phyloP scores from a whole-genome alignment of 2,329 filamentous ascomycete genomes.

The Pyrenophora graminea region DNA sequence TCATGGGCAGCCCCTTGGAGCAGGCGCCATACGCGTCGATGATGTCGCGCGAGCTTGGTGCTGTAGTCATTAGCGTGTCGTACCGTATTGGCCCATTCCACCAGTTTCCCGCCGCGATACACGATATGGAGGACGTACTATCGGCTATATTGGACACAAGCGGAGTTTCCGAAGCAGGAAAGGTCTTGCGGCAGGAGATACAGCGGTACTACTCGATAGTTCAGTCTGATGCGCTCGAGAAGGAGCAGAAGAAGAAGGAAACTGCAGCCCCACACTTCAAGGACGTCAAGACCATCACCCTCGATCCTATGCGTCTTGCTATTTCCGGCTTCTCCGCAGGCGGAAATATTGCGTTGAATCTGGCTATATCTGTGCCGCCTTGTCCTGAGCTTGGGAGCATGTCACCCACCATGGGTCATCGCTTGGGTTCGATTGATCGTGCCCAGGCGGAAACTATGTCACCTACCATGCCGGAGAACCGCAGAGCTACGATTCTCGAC shows the following conservation, averaged over 20 bases:
- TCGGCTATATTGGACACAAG: constrained; percentile 48
- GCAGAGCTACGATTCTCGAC: constrained; percentile 37
- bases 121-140: constrained; percentile 54
- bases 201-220: constrained; percentile 40
- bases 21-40: constrained; percentile 54
- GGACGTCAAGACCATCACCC: constrained; percentile 30
- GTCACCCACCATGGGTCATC: constrained; percentile 13
- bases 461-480: constrained; percentile 34
- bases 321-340: constrained; percentile 54
- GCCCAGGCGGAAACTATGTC: constrained; percentile 28
- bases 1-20: constrained; percentile 50
- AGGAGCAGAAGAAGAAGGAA: constrained; percentile 27
- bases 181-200: constrained; percentile 41
- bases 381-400: constrained; percentile 26
- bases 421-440: constrained; percentile 12
- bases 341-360: constrained; percentile 54
- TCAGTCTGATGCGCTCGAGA: constrained; percentile 22
- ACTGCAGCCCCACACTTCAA: constrained; percentile 19
- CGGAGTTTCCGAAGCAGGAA: constrained; percentile 38
- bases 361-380: constrained; percentile 45
- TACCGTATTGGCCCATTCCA: constrained; percentile 55
- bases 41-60: constrained; percentile 50
- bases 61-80: constrained; percentile 53
- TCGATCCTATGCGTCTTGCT: constrained; percentile 48
- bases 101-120: constrained; percentile 53